A percentile compares a stretch with the other conserved stretches of the same genome.
Conservation (phyloP, 352 stramenopile genomes). For the Phytophthora ohioensis region DNA sequence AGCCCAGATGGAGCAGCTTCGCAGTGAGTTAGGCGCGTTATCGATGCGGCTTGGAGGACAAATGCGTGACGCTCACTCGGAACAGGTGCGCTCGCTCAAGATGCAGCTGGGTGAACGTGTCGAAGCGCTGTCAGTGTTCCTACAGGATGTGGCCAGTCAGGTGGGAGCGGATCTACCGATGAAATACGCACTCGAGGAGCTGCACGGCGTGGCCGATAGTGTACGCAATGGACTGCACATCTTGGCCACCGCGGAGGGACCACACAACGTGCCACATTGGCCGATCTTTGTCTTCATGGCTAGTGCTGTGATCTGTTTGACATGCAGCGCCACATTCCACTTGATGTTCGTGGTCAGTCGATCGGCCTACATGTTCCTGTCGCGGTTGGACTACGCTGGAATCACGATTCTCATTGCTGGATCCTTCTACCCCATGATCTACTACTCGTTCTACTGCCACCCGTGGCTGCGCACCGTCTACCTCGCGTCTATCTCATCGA, state of each 20-base stretch:
- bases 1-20: constrained; percentile 74
- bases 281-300: constrained; percentile 89
- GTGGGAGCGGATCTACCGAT: constrained; percentile 80
- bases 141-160: constrained; percentile 75
- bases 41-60: constrained; percentile 61
- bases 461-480: constrained; percentile 71
- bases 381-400: constrained; percentile 84
- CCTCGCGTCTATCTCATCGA: constrained; percentile 68
- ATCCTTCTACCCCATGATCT: constrained; percentile 89
- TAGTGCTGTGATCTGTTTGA: constrained; percentile 84
- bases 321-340: constrained; percentile 85
- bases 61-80: constrained; percentile 51
- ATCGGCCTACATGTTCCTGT: constrained; percentile 78
- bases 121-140: constrained; percentile 72
- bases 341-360: constrained; percentile 87
- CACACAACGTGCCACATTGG: constrained; percentile 84
- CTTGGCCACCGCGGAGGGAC: constrained; percentile 63
- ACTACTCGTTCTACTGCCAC: constrained; percentile 92
- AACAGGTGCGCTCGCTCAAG: constrained; percentile 68
- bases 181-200: constrained; percentile 80
- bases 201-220: constrained; percentile 77
- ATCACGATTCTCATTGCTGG: constrained; percentile 90
- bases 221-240: constrained; percentile 84
- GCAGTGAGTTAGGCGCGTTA: constrained; percentile 65
- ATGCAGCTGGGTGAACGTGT: constrained; percentile 63